Evolutionary conservation across 331 rosid species (phyloP), one percentile per base, ranked within the genome.

Genomic region (Dryas integrifolia): DNA sequence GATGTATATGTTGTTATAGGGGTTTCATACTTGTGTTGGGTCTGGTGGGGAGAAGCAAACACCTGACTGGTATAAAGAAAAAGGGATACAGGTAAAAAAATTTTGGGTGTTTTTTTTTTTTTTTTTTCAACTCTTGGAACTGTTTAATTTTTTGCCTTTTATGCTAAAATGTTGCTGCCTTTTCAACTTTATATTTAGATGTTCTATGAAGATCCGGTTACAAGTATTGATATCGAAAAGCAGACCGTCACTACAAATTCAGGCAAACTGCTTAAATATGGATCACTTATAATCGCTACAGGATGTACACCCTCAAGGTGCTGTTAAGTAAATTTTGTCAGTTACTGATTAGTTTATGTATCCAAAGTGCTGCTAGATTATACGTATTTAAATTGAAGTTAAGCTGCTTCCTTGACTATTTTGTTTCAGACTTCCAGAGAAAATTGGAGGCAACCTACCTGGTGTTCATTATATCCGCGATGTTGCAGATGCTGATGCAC

Each of bases 11-110:
- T 71, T 74, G 49, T 56, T 55, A 7, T 77, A 92, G 98, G 98
- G 98, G 13, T 94, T 94, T 74, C 96, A 94, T 75, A 91, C 97
- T 58, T 94, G 98, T 81, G 97, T 94, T 85, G 98, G 98, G 83
- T 83, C 96, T 9, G 98, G 97, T 69, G 98, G 98, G 55, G 97
- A 94, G 73, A 89, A 96, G 76, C 97, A 91, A 65, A 86, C 97
- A 47, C 93, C 97, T 2, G 96, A 89, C 38, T 94, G 98, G 98
- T 94, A 94, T 74, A 75, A 85, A 66, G 96, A 89, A 74, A 91
- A 91, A 72, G 92, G 97, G 66, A 88, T 93, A 60, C 97, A 93
- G 97, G 98, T 91, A 81, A 71, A 35, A 21, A 21, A 21, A 21
- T 18, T 65, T 74, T 55, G 1, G 45, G 24, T 21, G 24, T 0